phyloP scores from a whole-genome alignment of 2,329 filamentous ascomycete species.

The Pyrenochaeta sp. region DNA sequence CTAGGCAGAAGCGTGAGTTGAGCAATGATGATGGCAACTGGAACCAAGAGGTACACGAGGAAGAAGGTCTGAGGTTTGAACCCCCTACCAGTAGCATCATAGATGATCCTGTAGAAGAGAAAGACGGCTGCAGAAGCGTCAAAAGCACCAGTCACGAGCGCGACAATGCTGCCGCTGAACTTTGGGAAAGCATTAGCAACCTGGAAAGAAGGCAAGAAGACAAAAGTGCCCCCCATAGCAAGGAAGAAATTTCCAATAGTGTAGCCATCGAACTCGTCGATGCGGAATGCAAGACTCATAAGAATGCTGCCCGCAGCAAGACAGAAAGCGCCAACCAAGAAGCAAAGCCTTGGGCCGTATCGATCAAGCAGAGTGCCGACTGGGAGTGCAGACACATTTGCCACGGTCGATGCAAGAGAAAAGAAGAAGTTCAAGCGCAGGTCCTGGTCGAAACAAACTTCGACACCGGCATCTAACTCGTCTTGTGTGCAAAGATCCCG shows the following conservation, averaged over 20 bases:
- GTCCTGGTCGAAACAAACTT: slow-evolving; percentile 50
- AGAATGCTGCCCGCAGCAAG: slow-evolving; percentile 44
- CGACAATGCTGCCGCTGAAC: slow-evolving; percentile 79
- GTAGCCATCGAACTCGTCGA: slow-evolving; percentile 55
- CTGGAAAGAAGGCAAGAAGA: slow-evolving; percentile 84
- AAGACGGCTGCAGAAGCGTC: slow-evolving; percentile 83
- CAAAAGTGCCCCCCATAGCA: slow-evolving; percentile 79
- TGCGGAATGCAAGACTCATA: slow-evolving; percentile 48
- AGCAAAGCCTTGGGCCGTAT: slow-evolving; percentile 45
- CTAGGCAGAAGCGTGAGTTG: slow-evolving; percentile 77
- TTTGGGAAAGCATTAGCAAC: slow-evolving; percentile 83
- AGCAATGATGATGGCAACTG: slow-evolving; percentile 68
- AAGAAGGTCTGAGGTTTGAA: slow-evolving; percentile 76
- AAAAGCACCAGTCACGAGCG: slow-evolving; percentile 81
- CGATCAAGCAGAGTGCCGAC: slow-evolving; percentile 48
- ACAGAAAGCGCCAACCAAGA: slow-evolving; percentile 39
- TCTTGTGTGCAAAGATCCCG: slow-evolving; percentile 44
- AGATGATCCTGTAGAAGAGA: slow-evolving; percentile 74
- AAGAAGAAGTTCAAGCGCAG: slow-evolving; percentile 49
- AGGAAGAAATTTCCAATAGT: slow-evolving; percentile 77
- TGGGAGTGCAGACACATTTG: slow-evolving; percentile 48
- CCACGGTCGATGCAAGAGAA: slow-evolving; percentile 47
- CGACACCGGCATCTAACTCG: slow-evolving; percentile 41
- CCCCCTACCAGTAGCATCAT: slow-evolving; percentile 63
- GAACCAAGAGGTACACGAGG: slow-evolving; percentile 73